Percentiles rank a stretch among this genome's conserved stretches.
Evolutionary conservation across 148 eudicot genomes (phyloP).

Genomic region (Fagopyrum homotropicum): DNA sequence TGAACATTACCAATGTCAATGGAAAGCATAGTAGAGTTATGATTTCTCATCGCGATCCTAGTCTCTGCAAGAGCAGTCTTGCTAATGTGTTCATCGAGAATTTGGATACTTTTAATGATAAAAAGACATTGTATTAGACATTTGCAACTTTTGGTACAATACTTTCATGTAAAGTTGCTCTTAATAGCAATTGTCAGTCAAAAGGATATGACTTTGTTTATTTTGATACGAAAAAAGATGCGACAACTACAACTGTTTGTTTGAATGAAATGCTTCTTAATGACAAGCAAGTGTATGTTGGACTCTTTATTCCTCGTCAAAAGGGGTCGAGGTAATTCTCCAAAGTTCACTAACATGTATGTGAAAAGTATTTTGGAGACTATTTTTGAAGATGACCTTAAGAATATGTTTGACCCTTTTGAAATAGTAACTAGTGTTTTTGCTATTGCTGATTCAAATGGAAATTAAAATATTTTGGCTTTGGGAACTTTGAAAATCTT

Average conservation of each 20-base stretch:
- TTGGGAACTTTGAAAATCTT: slow-evolving; percentile 42
- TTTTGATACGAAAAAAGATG: slow-evolving; percentile 47
- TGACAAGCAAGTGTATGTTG: slow-evolving; percentile 53
- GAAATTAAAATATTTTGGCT: slow-evolving; percentile 50
- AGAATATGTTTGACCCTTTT: slow-evolving; percentile 30
- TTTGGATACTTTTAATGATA: slow-evolving; percentile 43
- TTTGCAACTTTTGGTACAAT: slow-evolving; percentile 51
- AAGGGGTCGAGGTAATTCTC: slow-evolving; percentile 21
- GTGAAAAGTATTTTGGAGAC: slow-evolving; percentile 46
- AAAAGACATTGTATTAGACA: slow-evolving; percentile 42
- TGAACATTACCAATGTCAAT: slow-evolving; percentile 48
- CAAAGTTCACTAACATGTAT: slow-evolving; percentile 57
- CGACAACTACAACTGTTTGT: slow-evolving; percentile 37
- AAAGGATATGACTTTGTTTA: slow-evolving; percentile 65
- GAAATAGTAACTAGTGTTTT: slow-evolving; percentile 55
- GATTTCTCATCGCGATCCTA: slow-evolving; percentile 68
- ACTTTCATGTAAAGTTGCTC: slow-evolving; percentile 61
- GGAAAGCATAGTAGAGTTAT: slow-evolving; percentile 56
- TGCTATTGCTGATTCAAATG: slow-evolving; percentile 46
- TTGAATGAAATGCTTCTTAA: slow-evolving; percentile 61
- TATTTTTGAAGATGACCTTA: slow-evolving; percentile 37
- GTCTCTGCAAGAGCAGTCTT: slow-evolving; percentile 49
- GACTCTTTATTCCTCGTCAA: slow-evolving; percentile 40
- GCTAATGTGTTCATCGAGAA: slow-evolving; percentile 61
- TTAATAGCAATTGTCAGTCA: slow-evolving; percentile 37